phyloP scores from a whole-genome alignment of 305 asterid genomes.

The Solanum hybrid region DNA sequence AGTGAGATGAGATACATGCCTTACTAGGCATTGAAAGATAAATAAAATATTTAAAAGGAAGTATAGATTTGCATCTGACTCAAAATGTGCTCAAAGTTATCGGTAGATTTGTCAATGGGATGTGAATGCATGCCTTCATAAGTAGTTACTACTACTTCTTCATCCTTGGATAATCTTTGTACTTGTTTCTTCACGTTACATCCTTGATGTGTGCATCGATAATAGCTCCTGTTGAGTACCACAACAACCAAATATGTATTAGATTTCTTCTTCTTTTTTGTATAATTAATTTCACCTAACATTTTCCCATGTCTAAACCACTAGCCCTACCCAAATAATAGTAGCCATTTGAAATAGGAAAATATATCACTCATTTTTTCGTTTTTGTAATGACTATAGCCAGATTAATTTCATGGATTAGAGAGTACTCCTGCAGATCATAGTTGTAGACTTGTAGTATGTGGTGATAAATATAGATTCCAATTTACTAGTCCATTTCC shows the following conservation, averaged over 20 bases:
- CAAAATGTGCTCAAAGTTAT: slow-evolving; percentile 69
- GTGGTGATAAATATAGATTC: neutral
- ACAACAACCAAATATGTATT: neutral
- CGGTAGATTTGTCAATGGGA: slow-evolving; percentile 59
- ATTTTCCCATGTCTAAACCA: neutral
- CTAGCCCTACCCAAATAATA: neutral
- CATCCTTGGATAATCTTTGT: slow-evolving; percentile 68
- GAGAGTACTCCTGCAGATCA: neutral
- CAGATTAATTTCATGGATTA: neutral
- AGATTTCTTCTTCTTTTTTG: neutral
- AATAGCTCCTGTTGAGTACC: slow-evolving; percentile 49
- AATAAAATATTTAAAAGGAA: slow-evolving; percentile 5
- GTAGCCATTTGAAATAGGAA: neutral
- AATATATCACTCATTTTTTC: neutral
- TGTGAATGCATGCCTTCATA: slow-evolving; percentile 84
- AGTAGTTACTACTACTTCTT: slow-evolving; percentile 68
- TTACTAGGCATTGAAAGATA: neutral
- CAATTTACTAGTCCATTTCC: neutral
- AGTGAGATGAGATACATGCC: neutral
- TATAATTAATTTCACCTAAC: neutral
- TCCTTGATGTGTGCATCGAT: slow-evolving; percentile 66
- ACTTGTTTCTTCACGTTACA: slow-evolving; percentile 84
- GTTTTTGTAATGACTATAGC: neutral
- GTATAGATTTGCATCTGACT: slow-evolving; percentile 69
- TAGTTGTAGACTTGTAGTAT: neutral